Base-by-base conservation (phyloP, 371 early-diverging fungal genomes). In the Circinella minor region DNA sequence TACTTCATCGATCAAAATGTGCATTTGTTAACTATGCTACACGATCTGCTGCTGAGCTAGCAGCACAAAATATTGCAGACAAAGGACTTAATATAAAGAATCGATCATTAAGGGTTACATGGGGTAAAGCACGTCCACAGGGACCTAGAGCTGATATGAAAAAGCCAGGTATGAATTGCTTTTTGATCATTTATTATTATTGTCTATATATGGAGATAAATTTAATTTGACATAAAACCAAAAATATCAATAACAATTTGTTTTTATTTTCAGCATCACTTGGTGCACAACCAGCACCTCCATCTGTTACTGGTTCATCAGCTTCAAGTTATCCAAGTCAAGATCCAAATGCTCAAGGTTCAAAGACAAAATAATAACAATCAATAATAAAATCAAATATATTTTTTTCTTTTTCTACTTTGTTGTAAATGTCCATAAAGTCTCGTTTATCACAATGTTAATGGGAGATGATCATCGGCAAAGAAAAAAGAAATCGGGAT, bases 1-100 rank as follows among this genome's bases (percentile, higher is more conserved):
- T 96, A 1, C 88, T 91, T 13, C 83, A 86, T 62, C 93, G 92
- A 69, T 88, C 90, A 36, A 86, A 89, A 64, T 95, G 94, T 71
- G 98, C 97, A 1, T 97, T 96, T 81, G 82, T 98, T 55, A 97
- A 96, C 78, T 98, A 86, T 75, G 85, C 86, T 5, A 86, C 90
- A 14, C 84, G 96, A 55, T 81, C 81, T 11, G 87, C 89, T 36
- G 97, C 97, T 14, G 94, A 95, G 77, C 71, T 88, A 18, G 95
- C 95, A 1, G 89, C 90, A 20, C 87, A 88, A 27, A 82, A 87
- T 65, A 73, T 84, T 18, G 73, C 83, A 8, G 84, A 86, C 48
- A 75, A 81, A 38, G 86, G 86, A 4, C 67, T 86, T 36, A 81
- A 67, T 7, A 69, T 90, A 36, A 85, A 90, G 43, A 89, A 82